phyloP scores from a whole-genome alignment of 192 early-diverging fungal species.

The Spinellus fusiger region DNA sequence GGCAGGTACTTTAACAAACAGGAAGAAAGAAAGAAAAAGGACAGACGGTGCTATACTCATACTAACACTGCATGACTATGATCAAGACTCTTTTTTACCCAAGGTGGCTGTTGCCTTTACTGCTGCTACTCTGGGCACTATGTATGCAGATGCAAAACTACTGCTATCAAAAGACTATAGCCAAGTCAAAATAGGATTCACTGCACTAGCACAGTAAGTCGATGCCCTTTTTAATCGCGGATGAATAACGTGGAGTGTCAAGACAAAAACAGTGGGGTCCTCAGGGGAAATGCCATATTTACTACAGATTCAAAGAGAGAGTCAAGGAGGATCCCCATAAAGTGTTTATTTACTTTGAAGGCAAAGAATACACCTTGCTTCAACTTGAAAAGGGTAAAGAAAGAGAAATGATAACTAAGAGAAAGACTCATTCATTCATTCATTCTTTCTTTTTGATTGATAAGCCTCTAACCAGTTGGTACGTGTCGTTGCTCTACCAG shows the following conservation, averaged over 20 bases:
- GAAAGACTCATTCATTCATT: not conserved
- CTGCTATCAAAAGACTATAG: conserved; percentile 35
- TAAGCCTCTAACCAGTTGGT: conserved; percentile 28
- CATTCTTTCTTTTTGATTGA: conserved; percentile 3
- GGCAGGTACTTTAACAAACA: no score
- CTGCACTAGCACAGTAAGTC: no score
- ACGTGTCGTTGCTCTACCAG: no score
- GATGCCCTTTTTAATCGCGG: no score
- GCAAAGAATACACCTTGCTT: conserved; percentile 39
- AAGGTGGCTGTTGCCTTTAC: conserved; percentile 26
- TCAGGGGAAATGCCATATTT: conserved; percentile 39
- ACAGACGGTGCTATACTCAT: no score
- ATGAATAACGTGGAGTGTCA: no score
- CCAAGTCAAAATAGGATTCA: conserved; percentile 30
- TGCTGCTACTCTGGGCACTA: conserved; percentile 34
- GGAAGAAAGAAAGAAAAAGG: no score
- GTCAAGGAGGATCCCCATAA: conserved; percentile 34
- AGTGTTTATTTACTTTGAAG: conserved; percentile 45
- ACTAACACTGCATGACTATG: no score
- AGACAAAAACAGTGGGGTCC: conserved; percentile 35
- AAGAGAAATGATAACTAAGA: not conserved
- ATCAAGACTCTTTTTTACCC: conserved; percentile 4
- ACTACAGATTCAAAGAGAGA: conserved; percentile 40
- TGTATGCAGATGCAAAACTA: conserved; percentile 42
- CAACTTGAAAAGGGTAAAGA: conserved; percentile 42